Evolutionary conservation across 768 basidiomycete genomes (phyloP), one percentile per base, ranked within the genome.

Genomic region (Naematelia aurantialba): DNA sequence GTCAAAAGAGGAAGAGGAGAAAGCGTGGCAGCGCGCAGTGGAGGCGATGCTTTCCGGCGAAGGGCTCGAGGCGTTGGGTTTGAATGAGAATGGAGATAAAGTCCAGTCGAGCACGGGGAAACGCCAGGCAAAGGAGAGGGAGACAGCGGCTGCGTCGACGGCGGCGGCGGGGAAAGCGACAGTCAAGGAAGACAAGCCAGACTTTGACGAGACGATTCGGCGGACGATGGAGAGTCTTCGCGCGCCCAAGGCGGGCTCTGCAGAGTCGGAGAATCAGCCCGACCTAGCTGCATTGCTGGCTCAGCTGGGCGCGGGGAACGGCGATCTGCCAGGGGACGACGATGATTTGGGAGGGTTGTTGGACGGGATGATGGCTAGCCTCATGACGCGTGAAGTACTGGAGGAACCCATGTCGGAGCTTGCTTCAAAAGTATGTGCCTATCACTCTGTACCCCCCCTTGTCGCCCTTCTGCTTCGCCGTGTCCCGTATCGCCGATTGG

Each of bases 351-450:
- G 62, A n/a, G 72, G 69, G 11, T 47, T 78, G 44, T 60, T 78
- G 50, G 77, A 78, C 60, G 75, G 75, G 25, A 77, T 78, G 77
- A 78, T 78, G 77, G 67, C 61, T 26, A 70, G 74, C 45, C 63
- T 78, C 44, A 77, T 78, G 75, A 76, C 64, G 29, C 67, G 61
- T 55, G 77, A 78, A 55, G 75, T 78, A 1, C 50, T 78, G 47
- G 72, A 77, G 53, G 76, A 76, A 48, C 77, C 77, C 1, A 68
- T 78, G 67, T 55, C 61, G 13, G 77, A 78, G 52, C 52, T 78
- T 21, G 66, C 63, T 8, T 63, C 66, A 10, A 78, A 78, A 64
- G 77, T 78, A 45, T 48, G 72, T 58, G n/a, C 22, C 39, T 8
- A 21, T 8, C 51, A 34, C 27, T 19, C 45, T 55, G 25, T 45